Percentiles rank a stretch among this genome's conserved stretches.
Conservation (phyloP, 2,329 filamentous ascomycete genomes). For the Aspergillus hortae region DNA sequence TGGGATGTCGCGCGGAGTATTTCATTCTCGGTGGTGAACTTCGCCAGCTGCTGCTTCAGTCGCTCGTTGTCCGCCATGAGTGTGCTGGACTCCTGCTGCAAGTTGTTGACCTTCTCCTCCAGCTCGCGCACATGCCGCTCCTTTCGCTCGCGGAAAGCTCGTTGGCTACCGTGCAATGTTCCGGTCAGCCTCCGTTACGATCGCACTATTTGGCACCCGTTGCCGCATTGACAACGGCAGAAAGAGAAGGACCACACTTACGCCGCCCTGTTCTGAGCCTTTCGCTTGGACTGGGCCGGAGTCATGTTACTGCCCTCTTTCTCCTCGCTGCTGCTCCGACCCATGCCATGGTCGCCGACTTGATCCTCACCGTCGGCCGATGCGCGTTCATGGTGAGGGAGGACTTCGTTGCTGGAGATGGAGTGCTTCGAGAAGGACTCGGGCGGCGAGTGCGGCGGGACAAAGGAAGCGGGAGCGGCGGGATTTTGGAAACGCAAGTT, state of each 20-base stretch:
- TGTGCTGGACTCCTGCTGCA: constrained; percentile 70
- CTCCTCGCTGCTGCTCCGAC: constrained; percentile 52
- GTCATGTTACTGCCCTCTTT: constrained; percentile 47
- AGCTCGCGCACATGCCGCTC: constrained; percentile 92
- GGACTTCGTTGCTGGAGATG: constrained; percentile 26
- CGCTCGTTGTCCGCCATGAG: constrained; percentile 81
- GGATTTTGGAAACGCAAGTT: constrained; percentile 33
- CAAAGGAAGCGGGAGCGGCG: constrained; percentile 25
- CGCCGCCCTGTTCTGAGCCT: constrained; percentile 71
- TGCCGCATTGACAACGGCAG: too few species aligned
- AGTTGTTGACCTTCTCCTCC: constrained; percentile 73
- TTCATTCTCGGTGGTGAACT: constrained; percentile 85
- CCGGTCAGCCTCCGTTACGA: not conserved
- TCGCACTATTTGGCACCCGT: not conserved
- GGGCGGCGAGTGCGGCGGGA: constrained; percentile 33
- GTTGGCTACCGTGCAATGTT: constrained; percentile 60
- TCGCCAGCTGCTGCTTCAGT: constrained; percentile 77
- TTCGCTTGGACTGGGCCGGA: constrained; percentile 59
- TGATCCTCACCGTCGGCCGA: constrained; percentile 29
- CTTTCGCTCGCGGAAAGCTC: constrained; percentile 93
- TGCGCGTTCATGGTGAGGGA: constrained; percentile 20
- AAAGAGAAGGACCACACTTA: constrained; percentile 42
- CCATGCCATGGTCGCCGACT: constrained; percentile 22
- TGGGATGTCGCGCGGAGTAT: constrained; percentile 76
- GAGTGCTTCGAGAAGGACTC: constrained; percentile 34